Base-by-base conservation (phyloP, 1,284 basidiomycete species). In the Cystobasidium sp. region DNA sequence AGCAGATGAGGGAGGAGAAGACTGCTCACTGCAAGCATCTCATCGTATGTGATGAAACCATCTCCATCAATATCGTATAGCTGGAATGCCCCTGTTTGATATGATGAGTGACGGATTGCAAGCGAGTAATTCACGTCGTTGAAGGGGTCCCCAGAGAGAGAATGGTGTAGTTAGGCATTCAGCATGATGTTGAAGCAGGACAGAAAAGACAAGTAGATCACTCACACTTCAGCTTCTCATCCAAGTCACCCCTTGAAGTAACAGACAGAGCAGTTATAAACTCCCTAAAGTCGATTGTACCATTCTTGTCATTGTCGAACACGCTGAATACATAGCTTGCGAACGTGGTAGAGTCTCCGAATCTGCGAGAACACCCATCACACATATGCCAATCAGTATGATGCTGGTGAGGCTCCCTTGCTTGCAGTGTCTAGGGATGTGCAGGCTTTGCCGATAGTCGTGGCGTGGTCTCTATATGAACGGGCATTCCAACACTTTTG, bases 51-150 rank as follows among this genome's bases (percentile, higher is more conserved):
- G 84, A 98, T 97, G 79, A 87, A 91, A 2, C 95, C 96, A 81
- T 98, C 95, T 78, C 92, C 93, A 85, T 99, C 93, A 81, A 99
- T 98, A 82, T 99, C 97, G 83, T 99, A 99, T 61, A 99, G 86
- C 84, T 99, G 94, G 88, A 99, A 99, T 9, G 97, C 97, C 97
- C 96, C 94, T 97, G 83, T 75, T 4, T n/a, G 1, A 47, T 53
- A 22, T 10, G 5, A 24, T 47, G n/a, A 8, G 1, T 18, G 6
- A 43, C 18, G 56, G 56, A 41, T n/a, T 5, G n/a, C 22, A 59
- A 41, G 58, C 52, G 31, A 43, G 44, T 7, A 2, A 5, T 31
- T 31, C 2, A 31, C 31, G 31, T 31, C 31, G 31, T 31, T 31
- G 31, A 31, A 31, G 46, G 22, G 39, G 76, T 43, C 59, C 74